These are phyloP conservation scores for Salix exigua DNA, from an alignment of 345 rosid species.

Conservation along the genomic window DNA sequence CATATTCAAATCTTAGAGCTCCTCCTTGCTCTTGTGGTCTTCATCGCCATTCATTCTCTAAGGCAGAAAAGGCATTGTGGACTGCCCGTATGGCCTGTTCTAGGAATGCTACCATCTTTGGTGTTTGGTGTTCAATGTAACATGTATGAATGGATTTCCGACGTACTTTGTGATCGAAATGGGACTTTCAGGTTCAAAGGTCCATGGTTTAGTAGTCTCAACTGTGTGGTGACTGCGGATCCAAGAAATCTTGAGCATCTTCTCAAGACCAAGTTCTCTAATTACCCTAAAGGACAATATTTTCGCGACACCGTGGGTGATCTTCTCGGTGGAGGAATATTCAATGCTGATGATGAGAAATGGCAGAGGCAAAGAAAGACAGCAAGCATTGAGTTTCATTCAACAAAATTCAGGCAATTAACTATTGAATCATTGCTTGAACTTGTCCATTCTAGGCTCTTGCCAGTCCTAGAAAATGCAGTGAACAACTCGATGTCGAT, in stretches of 20 bases:
- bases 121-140: slow-evolving; percentile 37
- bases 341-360: slow-evolving; percentile 75
- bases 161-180: slow-evolving; percentile 47
- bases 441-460: slow-evolving; percentile 72
- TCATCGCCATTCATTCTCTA: slow-evolving; percentile 44
- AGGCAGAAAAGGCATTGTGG: slow-evolving; percentile 50
- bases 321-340: slow-evolving; percentile 85
- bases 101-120: slow-evolving; percentile 92
- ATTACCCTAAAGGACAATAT: slow-evolving; percentile 79
- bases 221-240: slow-evolving; percentile 71
- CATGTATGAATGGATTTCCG: slow-evolving; percentile 73
- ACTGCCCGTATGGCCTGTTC: slow-evolving; percentile 74
- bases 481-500: slow-evolving; percentile 30
- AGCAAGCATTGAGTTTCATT: slow-evolving; percentile 90
- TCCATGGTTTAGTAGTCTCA: slow-evolving; percentile 74
- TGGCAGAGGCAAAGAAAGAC: slow-evolving; percentile 90
- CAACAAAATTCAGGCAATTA: slow-evolving; percentile 68
- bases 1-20: slow-evolving; percentile 51
- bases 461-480: slow-evolving; percentile 64
- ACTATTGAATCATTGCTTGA: slow-evolving; percentile 62
- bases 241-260: slow-evolving; percentile 86
- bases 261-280: slow-evolving; percentile 74
- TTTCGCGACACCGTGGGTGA: slow-evolving; percentile 66
- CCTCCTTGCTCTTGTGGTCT: slow-evolving; percentile 47
- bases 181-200: slow-evolving; percentile 81